A percentile compares a stretch with the other conserved stretches of the same genome.
Evolutionary conservation across 768 basidiomycete species (phyloP).

Genomic region (Trametes meyenii): DNA sequence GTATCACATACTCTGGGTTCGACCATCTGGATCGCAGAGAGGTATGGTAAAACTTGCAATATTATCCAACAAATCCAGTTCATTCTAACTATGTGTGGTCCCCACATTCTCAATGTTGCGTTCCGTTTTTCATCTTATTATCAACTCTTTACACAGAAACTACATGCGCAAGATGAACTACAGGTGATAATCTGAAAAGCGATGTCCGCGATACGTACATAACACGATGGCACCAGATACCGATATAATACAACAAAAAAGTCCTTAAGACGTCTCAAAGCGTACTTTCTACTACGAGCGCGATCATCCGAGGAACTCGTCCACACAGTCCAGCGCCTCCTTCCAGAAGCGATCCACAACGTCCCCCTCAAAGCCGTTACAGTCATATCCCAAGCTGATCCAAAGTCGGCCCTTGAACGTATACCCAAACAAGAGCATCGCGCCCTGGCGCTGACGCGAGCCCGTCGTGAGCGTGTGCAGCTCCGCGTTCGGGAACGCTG

Average conservation of each 20-base stretch:
- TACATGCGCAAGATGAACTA: not conserved
- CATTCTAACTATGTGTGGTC: no score
- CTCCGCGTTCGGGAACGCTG: slow-evolving; percentile 52
- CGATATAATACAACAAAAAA: not conserved
- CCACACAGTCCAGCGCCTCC: slow-evolving; percentile 54
- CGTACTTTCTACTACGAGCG: not conserved
- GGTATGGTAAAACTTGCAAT: not conserved
- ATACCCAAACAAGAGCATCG: slow-evolving; percentile 82
- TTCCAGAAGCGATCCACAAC: slow-evolving; percentile 69
- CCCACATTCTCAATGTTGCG: not conserved
- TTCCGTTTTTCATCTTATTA: not conserved
- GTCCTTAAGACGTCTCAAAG: not conserved
- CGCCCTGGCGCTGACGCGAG: slow-evolving; percentile 76
- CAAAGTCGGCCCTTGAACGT: slow-evolving; percentile 76
- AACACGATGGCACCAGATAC: not conserved
- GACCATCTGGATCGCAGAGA: no score
- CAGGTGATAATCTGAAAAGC: not conserved
- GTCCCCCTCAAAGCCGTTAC: slow-evolving; percentile 69
- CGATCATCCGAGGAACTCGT: slow-evolving; percentile 53
- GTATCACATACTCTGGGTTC: no score
- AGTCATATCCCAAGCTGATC: slow-evolving; percentile 80
- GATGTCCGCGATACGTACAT: not conserved
- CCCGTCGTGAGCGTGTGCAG: slow-evolving; percentile 82
- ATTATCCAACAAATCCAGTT: no score
- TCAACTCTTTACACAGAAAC: no score